Conservation (phyloP, 2,329 filamentous ascomycete genomes). For the Coniochaeta sp. region DNA sequence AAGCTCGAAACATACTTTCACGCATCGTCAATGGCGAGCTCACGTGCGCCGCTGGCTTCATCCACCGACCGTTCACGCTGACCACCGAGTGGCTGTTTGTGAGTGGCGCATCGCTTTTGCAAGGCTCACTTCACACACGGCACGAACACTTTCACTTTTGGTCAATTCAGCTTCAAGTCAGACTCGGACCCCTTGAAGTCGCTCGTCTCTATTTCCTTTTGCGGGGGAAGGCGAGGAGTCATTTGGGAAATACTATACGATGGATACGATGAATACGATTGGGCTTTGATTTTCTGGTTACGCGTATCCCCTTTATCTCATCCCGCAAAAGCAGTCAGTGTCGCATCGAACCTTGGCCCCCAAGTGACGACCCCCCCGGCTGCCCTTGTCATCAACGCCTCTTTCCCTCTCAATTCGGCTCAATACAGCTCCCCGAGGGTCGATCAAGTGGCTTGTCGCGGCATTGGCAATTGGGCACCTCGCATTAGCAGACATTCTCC, state of each 20-base stretch:
- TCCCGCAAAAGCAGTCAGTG: neutral
- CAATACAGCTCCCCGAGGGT: neutral
- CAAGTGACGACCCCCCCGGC: neutral
- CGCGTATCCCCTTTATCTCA: neutral
- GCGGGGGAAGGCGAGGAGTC: neutral
- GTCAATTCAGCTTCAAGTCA: neutral
- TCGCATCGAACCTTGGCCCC: neutral
- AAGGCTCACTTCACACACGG: neutral
- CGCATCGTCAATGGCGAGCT: neutral
- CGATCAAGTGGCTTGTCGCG: neutral
- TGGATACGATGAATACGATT: neutral
- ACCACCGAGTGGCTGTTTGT: neutral
- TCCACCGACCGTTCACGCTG: neutral
- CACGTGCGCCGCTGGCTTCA: too few species aligned
- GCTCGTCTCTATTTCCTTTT: neutral
- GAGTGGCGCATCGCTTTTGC: too few species aligned
- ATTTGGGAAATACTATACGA: neutral
- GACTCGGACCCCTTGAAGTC: neutral
- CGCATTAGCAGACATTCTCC: neutral
- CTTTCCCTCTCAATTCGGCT: neutral
- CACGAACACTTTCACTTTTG: too few species aligned
- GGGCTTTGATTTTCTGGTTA: neutral
- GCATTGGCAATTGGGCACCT: neutral
- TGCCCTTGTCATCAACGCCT: neutral
- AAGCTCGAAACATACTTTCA: too few species aligned